These are phyloP conservation scores for Cryphonectria japonica DNA, from an alignment of 2,329 filamentous ascomycete genomes.

Conservation along the genomic window DNA sequence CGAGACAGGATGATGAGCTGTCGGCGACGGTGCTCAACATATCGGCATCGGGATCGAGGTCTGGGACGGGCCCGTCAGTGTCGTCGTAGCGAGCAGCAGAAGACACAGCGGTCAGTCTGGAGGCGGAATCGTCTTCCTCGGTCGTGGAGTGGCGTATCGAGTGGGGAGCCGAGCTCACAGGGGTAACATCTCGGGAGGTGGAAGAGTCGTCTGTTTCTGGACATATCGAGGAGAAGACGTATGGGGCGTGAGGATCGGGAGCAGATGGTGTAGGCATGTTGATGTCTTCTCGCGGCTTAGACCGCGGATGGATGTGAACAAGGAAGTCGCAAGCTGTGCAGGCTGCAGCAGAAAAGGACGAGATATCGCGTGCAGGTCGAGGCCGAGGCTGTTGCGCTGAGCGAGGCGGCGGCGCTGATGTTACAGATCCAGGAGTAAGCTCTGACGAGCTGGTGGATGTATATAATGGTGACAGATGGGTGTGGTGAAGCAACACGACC, in stretches of 20 bases:
- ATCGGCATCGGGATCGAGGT: constrained; percentile 17
- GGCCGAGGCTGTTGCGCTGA: not conserved
- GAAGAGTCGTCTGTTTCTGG: constrained; percentile 25
- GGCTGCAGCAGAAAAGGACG: not conserved
- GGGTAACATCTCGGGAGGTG: constrained; percentile 7
- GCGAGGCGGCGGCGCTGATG: constrained; percentile 2
- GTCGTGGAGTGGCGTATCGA: constrained; percentile 22
- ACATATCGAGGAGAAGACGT: constrained; percentile 26
- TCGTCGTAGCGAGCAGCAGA: constrained; percentile 43
- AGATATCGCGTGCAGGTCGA: not conserved
- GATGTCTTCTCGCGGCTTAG: not conserved
- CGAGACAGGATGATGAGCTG: not conserved
- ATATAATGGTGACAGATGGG: not conserved
- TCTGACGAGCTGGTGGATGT: not conserved
- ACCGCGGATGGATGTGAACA: not conserved
- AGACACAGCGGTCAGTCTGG: constrained; percentile 49
- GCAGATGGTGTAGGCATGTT: constrained; percentile 30
- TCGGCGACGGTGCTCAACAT: constrained; percentile 9
- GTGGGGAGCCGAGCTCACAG: not conserved
- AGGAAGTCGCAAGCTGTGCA: not conserved
- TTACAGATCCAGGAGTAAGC: not conserved
- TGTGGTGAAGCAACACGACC: not conserved
- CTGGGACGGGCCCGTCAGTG: constrained; percentile 20
- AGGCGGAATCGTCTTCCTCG: constrained; percentile 35
- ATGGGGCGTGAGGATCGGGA: constrained; percentile 23